Conservation (phyloP, 2,329 filamentous ascomycete species). For the Xylariaceae sp. region DNA sequence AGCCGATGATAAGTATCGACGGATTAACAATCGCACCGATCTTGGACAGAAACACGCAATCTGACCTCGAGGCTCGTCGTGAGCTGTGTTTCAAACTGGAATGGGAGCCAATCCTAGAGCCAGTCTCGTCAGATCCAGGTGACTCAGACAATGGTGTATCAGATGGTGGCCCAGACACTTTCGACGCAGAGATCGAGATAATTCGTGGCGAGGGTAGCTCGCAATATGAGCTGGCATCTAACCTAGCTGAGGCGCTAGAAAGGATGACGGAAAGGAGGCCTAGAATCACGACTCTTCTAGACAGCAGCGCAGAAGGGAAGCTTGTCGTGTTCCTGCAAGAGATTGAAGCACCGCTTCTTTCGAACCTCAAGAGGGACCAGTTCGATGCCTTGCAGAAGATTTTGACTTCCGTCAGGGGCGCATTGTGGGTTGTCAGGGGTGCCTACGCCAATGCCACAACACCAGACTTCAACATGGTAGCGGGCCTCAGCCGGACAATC, state of each 20-base stretch:
- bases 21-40: constrained; percentile 37
- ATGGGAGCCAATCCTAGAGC: constrained; percentile 39
- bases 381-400: constrained; percentile 33
- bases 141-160: constrained; percentile 11
- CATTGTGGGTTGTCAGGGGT: constrained; percentile 34
- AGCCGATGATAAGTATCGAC: constrained; percentile 34
- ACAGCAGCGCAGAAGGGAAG: constrained; percentile 30
- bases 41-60: constrained; percentile 30
- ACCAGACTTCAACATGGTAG: constrained; percentile 31
- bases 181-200: constrained; percentile 33
- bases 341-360: constrained; percentile 39
- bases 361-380: constrained; percentile 33
- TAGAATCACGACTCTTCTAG: constrained; percentile 27
- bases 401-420: constrained; percentile 27
- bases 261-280: constrained; percentile 31
- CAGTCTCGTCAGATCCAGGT: constrained; percentile 17
- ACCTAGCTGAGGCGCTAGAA: constrained; percentile 31
- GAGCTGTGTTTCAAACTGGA: constrained; percentile 43
- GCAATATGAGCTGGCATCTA: constrained; percentile 30
- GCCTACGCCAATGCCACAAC: constrained; percentile 30
- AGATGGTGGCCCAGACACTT: constrained; percentile 14
- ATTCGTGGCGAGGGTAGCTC: constrained; percentile 32
- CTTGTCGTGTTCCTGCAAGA: constrained; percentile 40
- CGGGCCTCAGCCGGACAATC: constrained; percentile 31
- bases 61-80: constrained; percentile 29